phyloP scores from a whole-genome alignment of 805 yeast species.

The Candida vaughaniae region DNA sequence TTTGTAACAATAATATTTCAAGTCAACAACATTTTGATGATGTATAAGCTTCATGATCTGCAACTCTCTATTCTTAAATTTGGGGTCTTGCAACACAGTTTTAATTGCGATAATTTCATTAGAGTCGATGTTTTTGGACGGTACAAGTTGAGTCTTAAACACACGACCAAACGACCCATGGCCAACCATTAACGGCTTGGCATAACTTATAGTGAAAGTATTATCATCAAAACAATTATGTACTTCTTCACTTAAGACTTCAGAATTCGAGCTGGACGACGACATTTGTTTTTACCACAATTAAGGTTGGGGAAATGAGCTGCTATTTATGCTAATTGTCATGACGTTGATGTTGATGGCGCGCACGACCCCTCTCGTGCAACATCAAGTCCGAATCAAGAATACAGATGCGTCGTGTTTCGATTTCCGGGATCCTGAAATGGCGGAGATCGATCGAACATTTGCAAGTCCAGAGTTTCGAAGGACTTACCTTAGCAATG shows the following conservation, averaged over 20 bases:
- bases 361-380: too few species aligned
- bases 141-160: constrained; percentile 70
- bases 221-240: constrained; percentile 72
- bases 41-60: constrained; percentile 90
- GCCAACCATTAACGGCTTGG: constrained; percentile 89
- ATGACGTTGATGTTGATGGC: background rate
- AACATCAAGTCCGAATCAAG: too few species aligned
- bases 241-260: constrained; percentile 57
- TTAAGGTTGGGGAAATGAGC: too few species aligned
- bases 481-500: too few species aligned
- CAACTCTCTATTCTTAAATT: constrained; percentile 91
- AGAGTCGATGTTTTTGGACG: constrained; percentile 61
- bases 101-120: constrained; percentile 88
- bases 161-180: constrained; percentile 99
- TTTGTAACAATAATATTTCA: constrained; percentile 82
- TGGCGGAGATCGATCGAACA: too few species aligned
- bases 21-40: constrained; percentile 84
- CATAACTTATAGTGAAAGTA: constrained; percentile 61
- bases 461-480: too few species aligned
- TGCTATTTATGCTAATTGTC: too few species aligned
- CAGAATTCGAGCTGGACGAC: background rate
- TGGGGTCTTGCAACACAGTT: constrained; percentile 91
- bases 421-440: too few species aligned
- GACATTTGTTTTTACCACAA: too few species aligned
- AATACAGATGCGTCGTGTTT: too few species aligned